These are phyloP conservation scores for Diaporthe caulivora DNA, from an alignment of 2,329 filamentous ascomycete species.

Conservation along the genomic window DNA sequence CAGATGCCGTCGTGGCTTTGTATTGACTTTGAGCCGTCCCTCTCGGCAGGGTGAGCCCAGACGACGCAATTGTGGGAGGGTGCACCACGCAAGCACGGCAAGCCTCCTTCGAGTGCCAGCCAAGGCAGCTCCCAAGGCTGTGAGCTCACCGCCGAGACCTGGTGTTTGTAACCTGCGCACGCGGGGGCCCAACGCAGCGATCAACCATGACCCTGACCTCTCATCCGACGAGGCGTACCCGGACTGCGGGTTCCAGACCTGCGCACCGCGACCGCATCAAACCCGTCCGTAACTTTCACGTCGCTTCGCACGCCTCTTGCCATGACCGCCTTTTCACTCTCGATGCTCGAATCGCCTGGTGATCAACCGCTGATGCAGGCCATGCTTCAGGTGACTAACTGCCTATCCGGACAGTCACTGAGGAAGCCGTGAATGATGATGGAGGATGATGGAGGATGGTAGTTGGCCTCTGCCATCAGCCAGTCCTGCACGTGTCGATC, in stretches of 20 bases:
- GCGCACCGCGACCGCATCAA: slow-evolving; percentile 14
- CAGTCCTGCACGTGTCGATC: not conserved
- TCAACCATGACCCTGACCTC: slow-evolving; percentile 26
- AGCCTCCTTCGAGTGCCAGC: slow-evolving; percentile 7
- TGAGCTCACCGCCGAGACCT: slow-evolving; percentile 29
- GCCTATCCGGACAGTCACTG: not conserved
- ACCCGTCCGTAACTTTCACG: not conserved
- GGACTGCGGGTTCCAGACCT: slow-evolving; percentile 9
- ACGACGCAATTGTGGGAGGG: slow-evolving; percentile 31
- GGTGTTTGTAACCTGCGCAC: slow-evolving; percentile 22
- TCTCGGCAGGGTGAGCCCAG: slow-evolving; percentile 27
- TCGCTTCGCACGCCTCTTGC: slow-evolving; percentile 8
- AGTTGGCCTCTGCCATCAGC: not conserved
- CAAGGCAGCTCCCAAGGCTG: slow-evolving; percentile 1
- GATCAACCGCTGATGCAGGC: slow-evolving; percentile 12
- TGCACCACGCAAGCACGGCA: slow-evolving; percentile 9
- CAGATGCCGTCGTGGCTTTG: slow-evolving; percentile 9
- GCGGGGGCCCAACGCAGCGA: slow-evolving; percentile 10
- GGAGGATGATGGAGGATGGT: not conserved
- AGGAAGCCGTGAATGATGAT: not conserved
- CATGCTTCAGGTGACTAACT: slow-evolving; percentile 12
- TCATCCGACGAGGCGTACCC: slow-evolving; percentile 16
- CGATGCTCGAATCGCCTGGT: not conserved
- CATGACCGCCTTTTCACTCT: slow-evolving; percentile 18
- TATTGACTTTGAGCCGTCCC: slow-evolving; percentile 30